A percentile compares a stretch with the other conserved stretches of the same genome.
Evolutionary conservation across 441 rosid species (phyloP).

Genomic region (Manihot esculenta): DNA sequence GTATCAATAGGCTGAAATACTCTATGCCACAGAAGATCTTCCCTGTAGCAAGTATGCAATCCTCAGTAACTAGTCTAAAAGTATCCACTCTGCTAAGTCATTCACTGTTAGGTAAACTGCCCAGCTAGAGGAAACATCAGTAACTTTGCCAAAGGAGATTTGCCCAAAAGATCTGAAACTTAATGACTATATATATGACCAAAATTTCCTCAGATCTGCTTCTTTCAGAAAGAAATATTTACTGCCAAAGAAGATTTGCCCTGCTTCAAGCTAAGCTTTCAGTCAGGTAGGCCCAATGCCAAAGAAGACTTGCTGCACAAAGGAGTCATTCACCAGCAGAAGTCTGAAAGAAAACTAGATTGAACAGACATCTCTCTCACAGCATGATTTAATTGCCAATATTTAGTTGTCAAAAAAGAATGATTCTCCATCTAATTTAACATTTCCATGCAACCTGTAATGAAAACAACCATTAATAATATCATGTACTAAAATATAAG

Average conservation of each 20-base stretch:
- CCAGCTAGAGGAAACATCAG: slow-evolving; percentile 26
- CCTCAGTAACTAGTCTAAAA: slow-evolving; percentile 12
- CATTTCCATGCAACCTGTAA: slow-evolving; percentile 48
- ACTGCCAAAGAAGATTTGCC: slow-evolving; percentile 53
- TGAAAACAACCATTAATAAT: slow-evolving; percentile 8
- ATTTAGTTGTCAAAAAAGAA: slow-evolving; percentile 16
- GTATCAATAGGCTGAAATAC: slow-evolving; percentile 27
- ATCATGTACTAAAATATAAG: background rate
- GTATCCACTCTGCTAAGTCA: slow-evolving; percentile 16
- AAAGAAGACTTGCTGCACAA: slow-evolving; percentile 21
- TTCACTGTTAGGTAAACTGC: slow-evolving; percentile 29
- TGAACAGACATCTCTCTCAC: slow-evolving; percentile 28
- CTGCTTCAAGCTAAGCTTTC: slow-evolving; percentile 26
- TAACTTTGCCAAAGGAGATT: slow-evolving; percentile 62
- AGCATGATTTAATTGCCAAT: slow-evolving; percentile 17
- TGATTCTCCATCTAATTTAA: slow-evolving; percentile 32
- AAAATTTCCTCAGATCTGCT: slow-evolving; percentile 4
- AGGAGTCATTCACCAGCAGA: slow-evolving; percentile 20
- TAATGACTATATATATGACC: slow-evolving; percentile 12
- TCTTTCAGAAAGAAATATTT: slow-evolving; percentile 16
- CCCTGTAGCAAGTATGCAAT: slow-evolving; percentile 33
- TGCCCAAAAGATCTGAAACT: slow-evolving; percentile 45
- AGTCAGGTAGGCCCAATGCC: slow-evolving; percentile 14
- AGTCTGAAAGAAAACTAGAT: slow-evolving; percentile 21
- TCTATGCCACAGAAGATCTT: slow-evolving; percentile 43